Base-by-base conservation (phyloP, 2,329 filamentous ascomycete genomes). In the Pseudogymnoascus sp. region DNA sequence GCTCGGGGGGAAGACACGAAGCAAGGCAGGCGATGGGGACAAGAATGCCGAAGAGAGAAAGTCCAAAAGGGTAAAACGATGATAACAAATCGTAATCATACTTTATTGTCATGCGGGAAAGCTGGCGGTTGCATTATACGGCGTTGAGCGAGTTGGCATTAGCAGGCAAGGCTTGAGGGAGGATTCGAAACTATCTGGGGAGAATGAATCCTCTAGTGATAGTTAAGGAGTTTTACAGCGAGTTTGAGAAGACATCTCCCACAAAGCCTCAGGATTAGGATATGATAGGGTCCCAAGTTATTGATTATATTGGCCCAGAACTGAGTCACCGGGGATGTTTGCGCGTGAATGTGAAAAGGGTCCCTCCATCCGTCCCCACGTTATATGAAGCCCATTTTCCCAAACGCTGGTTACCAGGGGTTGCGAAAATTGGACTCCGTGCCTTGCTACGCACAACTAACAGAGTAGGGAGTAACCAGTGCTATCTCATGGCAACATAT, bases 1-100 rank as follows among this genome's bases (percentile, higher is more conserved):
- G 65, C 71, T 84, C 62, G 70, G 68, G 61, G 66, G 43, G 39
- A 58, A 58, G 57, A n/a, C 57, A 4, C 47, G 25, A 32, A 6
- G 28, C 9, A 54, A 54, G 25, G 16, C 28, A n/a, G 39, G 7
- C 5, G 25, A 54, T 18, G 28, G 12, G 4, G 28, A 32, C 16
- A 32, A 54, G 25, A 5, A 18, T 32, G 18, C 47, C 1, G 47
- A 16, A 54, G 47, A 14, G 25, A 54, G 47, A 16, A 54, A 6
- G 20, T 22, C 39, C 5, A 43, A 43, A 12, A 43, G 39, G 20
- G 39, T 43, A 14, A 43, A 43, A 18, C 20, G 20, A 43, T 43
- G 20, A 43, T 43, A 25, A 20, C 7, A 43, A 18, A 14, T 11
- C 18, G 18, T 41, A 22, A n/a, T 18, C 12, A 14, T 8, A 12